phyloP scores from a whole-genome alignment of 1,284 basidiomycete genomes.

The Neotropicomus parvogracilis region DNA sequence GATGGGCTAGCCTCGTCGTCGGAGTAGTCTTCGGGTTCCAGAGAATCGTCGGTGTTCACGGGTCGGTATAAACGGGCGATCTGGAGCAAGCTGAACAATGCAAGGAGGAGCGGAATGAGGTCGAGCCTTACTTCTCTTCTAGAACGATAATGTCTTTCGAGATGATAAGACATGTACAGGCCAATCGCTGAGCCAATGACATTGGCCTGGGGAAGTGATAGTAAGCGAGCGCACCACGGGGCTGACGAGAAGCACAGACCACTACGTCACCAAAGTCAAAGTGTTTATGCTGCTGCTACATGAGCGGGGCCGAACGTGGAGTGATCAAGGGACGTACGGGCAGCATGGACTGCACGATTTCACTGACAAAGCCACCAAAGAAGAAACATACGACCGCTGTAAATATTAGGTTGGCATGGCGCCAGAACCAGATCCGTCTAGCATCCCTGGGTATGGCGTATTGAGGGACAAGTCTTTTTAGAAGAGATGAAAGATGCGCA shows the following conservation, averaged over 20 bases:
- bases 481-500: slow-evolving; percentile 36
- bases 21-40: slow-evolving; percentile 53
- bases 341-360: slow-evolving; percentile 78
- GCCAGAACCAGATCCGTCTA: slow-evolving; percentile 80
- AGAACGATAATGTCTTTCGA: slow-evolving; percentile 71
- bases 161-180: slow-evolving; percentile 60
- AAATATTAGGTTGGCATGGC: slow-evolving; percentile 68
- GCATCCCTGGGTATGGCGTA: slow-evolving; percentile 49
- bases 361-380: slow-evolving; percentile 80
- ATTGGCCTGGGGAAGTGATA: slow-evolving; percentile 59
- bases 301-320: neutral
- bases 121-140: slow-evolving; percentile 62
- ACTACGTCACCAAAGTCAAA: slow-evolving; percentile 78
- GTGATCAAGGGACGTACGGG: slow-evolving; percentile 47
- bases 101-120: neutral
- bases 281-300: slow-evolving; percentile 58
- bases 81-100: slow-evolving; percentile 34
- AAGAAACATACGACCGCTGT: slow-evolving; percentile 70
- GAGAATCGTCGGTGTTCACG: slow-evolving; percentile 48
- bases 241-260: slow-evolving; percentile 40
- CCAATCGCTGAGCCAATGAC: slow-evolving; percentile 75
- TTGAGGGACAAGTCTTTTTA: neutral
- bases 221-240: slow-evolving; percentile 9
- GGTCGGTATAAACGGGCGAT: slow-evolving; percentile 74
- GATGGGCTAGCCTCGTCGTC: slow-evolving; percentile 40